A percentile compares a stretch with the other conserved stretches of the same genome.
These are phyloP conservation scores for Taphrina confusa DNA, from an alignment of 1,139 yeast species.

Conservation along the genomic window DNA sequence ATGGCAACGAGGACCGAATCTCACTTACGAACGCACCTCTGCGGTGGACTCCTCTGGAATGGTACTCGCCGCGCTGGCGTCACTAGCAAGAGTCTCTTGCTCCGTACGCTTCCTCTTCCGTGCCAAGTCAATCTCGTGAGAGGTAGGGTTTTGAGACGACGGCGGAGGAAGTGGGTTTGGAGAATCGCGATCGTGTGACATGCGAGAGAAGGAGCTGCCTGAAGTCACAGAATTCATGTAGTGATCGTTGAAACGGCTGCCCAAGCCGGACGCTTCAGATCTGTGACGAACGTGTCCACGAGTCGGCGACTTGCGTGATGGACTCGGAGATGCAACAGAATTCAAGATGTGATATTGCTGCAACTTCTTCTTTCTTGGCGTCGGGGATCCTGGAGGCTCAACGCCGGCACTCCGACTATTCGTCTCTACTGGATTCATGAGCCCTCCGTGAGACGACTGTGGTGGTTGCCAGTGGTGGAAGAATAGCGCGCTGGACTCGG, in stretches of 20 bases:
- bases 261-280: conserved; percentile 28
- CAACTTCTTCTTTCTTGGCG: conserved; percentile 25
- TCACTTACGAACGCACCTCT: background rate
- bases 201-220: conserved; percentile 22
- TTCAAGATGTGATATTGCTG: conserved; percentile 10
- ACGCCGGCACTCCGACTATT: background rate
- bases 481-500: conserved; percentile 11
- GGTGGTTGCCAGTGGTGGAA: conserved; percentile 35
- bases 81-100: conserved; percentile 8
- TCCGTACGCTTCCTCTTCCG: conserved; percentile 19
- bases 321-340: conserved; percentile 1
- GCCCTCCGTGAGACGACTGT: conserved; percentile 3
- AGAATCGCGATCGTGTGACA: conserved; percentile 31
- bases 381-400: conserved; percentile 19
- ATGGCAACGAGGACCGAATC: too few relatives aligned
- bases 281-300: conserved; percentile 33
- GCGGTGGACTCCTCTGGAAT: background rate
- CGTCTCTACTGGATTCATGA: background rate
- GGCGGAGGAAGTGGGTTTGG: background rate
- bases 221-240: conserved; percentile 1
- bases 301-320: conserved; percentile 11
- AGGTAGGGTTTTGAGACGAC: conserved; percentile 5
- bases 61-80: conserved; percentile 1
- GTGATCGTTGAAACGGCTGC: conserved; percentile 17
- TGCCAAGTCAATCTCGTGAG: conserved; percentile 23